Base-by-base conservation (phyloP, 1,139 yeast genomes). In the Scheffersomyces insectosa region DNA sequence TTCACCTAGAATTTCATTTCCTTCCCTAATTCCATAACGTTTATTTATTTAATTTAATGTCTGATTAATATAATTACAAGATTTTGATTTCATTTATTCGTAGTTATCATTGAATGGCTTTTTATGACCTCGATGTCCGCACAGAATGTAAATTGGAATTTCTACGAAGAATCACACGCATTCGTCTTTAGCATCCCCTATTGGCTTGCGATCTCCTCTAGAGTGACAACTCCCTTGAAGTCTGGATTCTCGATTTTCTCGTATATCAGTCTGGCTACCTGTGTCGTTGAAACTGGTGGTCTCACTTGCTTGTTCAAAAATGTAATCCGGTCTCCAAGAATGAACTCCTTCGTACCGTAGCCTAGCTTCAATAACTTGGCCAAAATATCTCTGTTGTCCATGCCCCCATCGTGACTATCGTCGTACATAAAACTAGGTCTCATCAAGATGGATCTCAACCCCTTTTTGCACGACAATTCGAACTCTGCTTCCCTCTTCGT, bases 391-490 rank as follows among this genome's bases (percentile, higher is more conserved):
- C 78, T 60, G 35, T 70, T 61, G 33, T 63, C 62, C 36, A 49
- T 33, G 1, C 42, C 38, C 5, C 57, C 65, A 54, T 39, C 63
- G 46, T 65, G 68, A 10, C 65, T 52, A 37, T 69, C 79, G 56
- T 88, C 95, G 56, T 70, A 85, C 93, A 90, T 85, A 50, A 88
- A 80, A 0, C 95, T 95, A 0, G 97, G 97, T 48, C 97, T 72
- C 61, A 87, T 53, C 15, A 85, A 61, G 2, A 89, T 80, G 0
- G 85, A 67, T 45, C 95, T 72, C 13, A 88, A 66, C 7, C 65
- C 63, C 2, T 66, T 54, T 36, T 73, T 62, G 46, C 70, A 64
- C 14, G 70, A 50, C 38, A 88, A 65, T 51, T 77, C 83, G 28
- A 63, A 63, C 58, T 90, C 97, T 0, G 97, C 95, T 46, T 77